phyloP scores from a whole-genome alignment of 2,329 filamentous ascomycete genomes.

The Aspergillus fructus region DNA sequence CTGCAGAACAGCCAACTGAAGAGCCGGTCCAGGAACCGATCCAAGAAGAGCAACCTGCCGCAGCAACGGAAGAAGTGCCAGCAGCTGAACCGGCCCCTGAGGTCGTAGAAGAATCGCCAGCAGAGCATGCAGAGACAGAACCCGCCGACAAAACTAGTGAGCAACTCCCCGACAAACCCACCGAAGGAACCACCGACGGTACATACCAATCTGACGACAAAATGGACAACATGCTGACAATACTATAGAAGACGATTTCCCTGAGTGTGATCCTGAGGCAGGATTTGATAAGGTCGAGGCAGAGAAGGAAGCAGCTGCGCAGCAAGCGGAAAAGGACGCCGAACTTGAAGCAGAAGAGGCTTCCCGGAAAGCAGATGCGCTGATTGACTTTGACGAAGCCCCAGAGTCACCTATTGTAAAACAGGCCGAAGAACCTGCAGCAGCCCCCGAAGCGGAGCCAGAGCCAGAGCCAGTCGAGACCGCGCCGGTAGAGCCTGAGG shows the following conservation, averaged over 20 bases:
- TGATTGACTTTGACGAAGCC: conserved; percentile 14
- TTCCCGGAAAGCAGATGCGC: conserved; percentile 7
- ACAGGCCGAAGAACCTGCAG: not conserved
- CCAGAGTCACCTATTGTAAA: conserved; percentile 12
- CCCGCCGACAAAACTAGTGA: not conserved
- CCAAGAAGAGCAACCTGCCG: conserved; percentile 12
- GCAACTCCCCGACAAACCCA: not conserved
- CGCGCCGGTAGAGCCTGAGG: conserved; percentile 12
- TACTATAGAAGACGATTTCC: conserved; percentile 33
- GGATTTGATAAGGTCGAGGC: conserved; percentile 32
- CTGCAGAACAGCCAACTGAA: conserved; percentile 10
- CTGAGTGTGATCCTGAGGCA: conserved; percentile 31
- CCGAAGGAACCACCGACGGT: conserved; percentile 26
- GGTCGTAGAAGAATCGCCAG: not conserved
- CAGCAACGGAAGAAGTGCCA: conserved; percentile 12
- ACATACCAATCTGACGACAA: conserved; percentile 6
- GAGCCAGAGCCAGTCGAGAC: not conserved
- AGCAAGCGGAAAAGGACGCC: conserved; percentile 33
- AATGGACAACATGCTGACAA: conserved; percentile 13
- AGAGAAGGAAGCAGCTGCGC: conserved; percentile 34
- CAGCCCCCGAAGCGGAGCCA: not conserved
- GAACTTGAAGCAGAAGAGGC: conserved; percentile 26
- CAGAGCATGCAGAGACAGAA: not conserved
- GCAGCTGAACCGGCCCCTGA: not conserved
- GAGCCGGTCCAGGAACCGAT: conserved; percentile 14